A percentile compares a stretch with the other conserved stretches of the same genome.
Evolutionary conservation across 2,329 filamentous ascomycete genomes (phyloP).

Genomic region (Talaromyces sp.): DNA sequence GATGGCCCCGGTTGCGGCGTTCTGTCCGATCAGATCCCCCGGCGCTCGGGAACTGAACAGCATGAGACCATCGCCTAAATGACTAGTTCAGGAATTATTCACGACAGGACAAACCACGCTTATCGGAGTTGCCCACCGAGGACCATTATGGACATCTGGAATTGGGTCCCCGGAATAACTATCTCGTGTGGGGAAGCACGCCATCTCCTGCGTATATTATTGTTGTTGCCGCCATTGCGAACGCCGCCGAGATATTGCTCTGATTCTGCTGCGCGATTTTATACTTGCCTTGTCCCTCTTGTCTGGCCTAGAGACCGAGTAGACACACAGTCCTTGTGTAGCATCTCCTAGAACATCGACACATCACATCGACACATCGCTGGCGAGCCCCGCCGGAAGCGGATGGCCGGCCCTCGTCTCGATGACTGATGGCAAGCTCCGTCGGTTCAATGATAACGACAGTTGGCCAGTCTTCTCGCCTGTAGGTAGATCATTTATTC

Average conservation of each 20-base stretch:
- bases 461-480: not conserved
- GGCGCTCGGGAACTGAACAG: not conserved
- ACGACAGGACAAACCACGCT: not conserved
- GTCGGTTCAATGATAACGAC: not conserved
- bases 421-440: not conserved
- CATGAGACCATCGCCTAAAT: not conserved
- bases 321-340: not conserved
- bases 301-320: not conserved
- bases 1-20: not conserved
- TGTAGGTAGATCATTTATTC: not conserved
- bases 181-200: not conserved
- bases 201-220: not conserved
- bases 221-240: not conserved
- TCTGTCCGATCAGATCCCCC: not conserved
- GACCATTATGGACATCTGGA: not conserved
- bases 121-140: not conserved
- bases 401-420: not conserved
- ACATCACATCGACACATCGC: not conserved
- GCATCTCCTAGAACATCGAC: not conserved
- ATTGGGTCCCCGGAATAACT: too few relatives aligned
- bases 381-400: constrained; percentile 5
- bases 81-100: not conserved
- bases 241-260: not conserved
- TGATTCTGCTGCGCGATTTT: not conserved
- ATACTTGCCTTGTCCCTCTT: not conserved